These are phyloP conservation scores for Mucor ambiguus DNA, from an alignment of 371 early-diverging fungal genomes.

Conservation along the genomic window DNA sequence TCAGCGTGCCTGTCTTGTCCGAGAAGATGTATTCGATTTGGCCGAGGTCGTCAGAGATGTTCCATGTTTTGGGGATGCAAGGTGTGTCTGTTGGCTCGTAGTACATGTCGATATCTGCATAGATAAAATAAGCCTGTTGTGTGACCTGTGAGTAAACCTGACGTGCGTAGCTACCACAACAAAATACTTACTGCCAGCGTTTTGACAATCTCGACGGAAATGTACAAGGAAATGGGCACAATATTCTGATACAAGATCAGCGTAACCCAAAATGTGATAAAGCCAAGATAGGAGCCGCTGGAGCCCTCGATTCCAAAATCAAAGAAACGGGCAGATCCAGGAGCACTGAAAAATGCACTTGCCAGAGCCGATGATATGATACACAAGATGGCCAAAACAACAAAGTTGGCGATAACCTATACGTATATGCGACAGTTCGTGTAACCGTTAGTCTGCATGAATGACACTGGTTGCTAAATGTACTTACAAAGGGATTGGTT, in stretches of 20 bases:
- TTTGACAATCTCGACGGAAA: conserved; percentile 93
- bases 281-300: conserved; percentile 38
- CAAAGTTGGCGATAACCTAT: conserved; percentile 52
- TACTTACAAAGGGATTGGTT: conserved; percentile 86
- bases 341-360: conserved; percentile 53
- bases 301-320: conserved; percentile 40
- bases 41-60: conserved; percentile 81
- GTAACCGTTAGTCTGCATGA: conserved; percentile 4
- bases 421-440: not conserved
- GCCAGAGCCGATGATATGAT: conserved; percentile 67
- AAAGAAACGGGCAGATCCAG: conserved; percentile 37
- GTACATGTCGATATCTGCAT: conserved; percentile 87
- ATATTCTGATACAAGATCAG: conserved; percentile 56
- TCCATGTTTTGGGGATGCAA: conserved; percentile 89
- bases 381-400: conserved; percentile 54
- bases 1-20: conserved; percentile 91
- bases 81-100: conserved; percentile 74
- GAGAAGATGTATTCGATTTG: conserved; percentile 94
- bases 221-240: conserved; percentile 96
- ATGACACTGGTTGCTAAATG: not conserved
- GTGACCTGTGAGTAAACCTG: no score
- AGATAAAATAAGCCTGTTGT: conserved; percentile 80
- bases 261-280: conserved; percentile 55
- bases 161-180: no score
- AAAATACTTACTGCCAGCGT: conserved; percentile 56